These are phyloP conservation scores for Globisporangium polare DNA, from an alignment of 352 stramenopile genomes.

Conservation along the genomic window DNA sequence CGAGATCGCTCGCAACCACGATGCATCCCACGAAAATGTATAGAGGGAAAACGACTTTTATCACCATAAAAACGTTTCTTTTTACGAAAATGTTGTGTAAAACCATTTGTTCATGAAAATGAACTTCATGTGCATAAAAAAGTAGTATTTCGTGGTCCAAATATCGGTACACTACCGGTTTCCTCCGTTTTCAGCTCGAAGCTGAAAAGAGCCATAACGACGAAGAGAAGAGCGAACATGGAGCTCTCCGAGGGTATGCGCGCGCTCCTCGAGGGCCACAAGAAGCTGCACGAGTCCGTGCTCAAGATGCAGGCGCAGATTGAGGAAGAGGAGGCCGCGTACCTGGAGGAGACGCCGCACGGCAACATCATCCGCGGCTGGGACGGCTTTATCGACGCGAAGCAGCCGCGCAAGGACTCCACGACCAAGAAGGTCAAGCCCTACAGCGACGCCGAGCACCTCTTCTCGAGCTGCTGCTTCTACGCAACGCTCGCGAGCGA, in stretches of 20 bases:
- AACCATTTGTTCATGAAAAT: too few relatives aligned
- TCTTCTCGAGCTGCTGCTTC: slow-evolving; percentile 76
- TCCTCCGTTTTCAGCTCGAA: too few relatives aligned
- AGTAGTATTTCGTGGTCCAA: too few relatives aligned
- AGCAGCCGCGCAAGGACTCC: slow-evolving; percentile 71
- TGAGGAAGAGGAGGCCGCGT: slow-evolving; percentile 70
- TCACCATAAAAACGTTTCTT: too few relatives aligned
- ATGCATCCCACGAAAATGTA: slow-evolving; percentile 29
- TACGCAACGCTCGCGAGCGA: slow-evolving; percentile 52
- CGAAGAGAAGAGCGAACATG: slow-evolving; percentile 2
- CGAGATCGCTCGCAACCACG: slow-evolving; percentile 51
- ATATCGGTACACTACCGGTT: too few relatives aligned
- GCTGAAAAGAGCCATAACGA: neutral
- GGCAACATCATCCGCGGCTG: slow-evolving; percentile 87
- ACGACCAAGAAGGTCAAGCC: slow-evolving; percentile 76
- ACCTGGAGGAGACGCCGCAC: slow-evolving; percentile 80
- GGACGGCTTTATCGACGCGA: slow-evolving; percentile 85
- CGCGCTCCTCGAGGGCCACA: slow-evolving; percentile 65
- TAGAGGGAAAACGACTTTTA: too few relatives aligned
- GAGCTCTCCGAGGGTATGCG: slow-evolving; percentile 61
- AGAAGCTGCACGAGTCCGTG: slow-evolving; percentile 65
- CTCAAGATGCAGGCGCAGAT: slow-evolving; percentile 73
- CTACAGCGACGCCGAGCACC: slow-evolving; percentile 71
- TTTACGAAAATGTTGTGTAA: too few relatives aligned
- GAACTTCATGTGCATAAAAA: too few relatives aligned